Percentiles rank a stretch among this genome's conserved stretches.
Conservation (phyloP, 139 green algal species). For the Tetradesmus lagerheimii region DNA sequence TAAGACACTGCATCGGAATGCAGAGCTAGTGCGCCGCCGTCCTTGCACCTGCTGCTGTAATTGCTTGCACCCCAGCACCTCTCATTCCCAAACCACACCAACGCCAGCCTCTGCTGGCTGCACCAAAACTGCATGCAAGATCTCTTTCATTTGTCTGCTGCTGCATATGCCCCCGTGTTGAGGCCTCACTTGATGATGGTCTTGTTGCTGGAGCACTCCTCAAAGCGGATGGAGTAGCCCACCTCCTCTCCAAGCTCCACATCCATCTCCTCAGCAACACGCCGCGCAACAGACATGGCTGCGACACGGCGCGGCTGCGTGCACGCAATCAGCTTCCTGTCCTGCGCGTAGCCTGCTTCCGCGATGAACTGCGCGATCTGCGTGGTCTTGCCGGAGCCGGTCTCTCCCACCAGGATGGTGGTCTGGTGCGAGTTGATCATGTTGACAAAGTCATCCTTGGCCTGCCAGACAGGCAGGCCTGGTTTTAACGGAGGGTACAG, state of each 20-base stretch:
- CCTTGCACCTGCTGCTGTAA: neutral
- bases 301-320: slow-evolving; percentile 97
- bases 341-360: slow-evolving; percentile 87
- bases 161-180: no score
- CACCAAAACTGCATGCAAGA: no score
- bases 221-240: slow-evolving; percentile 98
- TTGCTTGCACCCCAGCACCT: neutral
- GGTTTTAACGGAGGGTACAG: slow-evolving; percentile 31
- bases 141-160: neutral
- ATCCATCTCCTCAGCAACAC: slow-evolving; percentile 97
- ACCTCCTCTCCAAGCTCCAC: slow-evolving; percentile 88
- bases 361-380: slow-evolving; percentile 99
- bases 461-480: slow-evolving; percentile 97
- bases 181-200: slow-evolving; percentile 94
- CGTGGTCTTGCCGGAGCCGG: slow-evolving; percentile 98
- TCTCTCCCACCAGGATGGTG: slow-evolving; percentile 99
- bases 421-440: slow-evolving; percentile 96
- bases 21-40: no score
- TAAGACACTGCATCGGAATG: no score
- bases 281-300: slow-evolving; percentile 96
- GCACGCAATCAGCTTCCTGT: slow-evolving; percentile 76
- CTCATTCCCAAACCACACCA: neutral
- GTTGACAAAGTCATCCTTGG: slow-evolving; percentile 92
- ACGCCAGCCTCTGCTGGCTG: neutral
- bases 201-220: slow-evolving; percentile 92